Conservation (phyloP, 2,329 filamentous ascomycete genomes). For the Lachnellula arida region DNA sequence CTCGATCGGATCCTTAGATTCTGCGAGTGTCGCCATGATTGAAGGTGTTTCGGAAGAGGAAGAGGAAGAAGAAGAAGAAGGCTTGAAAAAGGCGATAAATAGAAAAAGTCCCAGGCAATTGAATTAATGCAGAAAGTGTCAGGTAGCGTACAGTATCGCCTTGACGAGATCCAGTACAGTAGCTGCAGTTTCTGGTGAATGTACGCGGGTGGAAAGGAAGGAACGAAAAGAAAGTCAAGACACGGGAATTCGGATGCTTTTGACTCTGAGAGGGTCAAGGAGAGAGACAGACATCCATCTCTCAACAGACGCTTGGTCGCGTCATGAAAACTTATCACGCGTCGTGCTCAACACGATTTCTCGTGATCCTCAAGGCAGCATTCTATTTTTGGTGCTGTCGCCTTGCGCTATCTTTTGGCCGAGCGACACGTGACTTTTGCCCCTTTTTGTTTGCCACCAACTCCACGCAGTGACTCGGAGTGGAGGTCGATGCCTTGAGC, state of each 20-base stretch:
- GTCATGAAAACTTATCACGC: slow-evolving; percentile 7
- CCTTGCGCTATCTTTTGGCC: neutral
- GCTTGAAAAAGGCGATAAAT: no score
- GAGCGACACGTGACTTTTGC: neutral
- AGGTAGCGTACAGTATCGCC: no score
- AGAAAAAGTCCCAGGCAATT: no score
- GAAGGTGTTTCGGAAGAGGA: neutral
- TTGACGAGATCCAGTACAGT: neutral
- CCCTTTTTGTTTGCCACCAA: neutral
- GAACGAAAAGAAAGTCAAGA: neutral
- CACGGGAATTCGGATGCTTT: slow-evolving; percentile 5
- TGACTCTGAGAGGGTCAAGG: slow-evolving; percentile 1
- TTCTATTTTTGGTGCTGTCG: neutral
- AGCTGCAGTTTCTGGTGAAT: neutral
- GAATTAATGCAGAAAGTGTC: no score
- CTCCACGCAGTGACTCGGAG: neutral
- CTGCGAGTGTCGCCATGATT: slow-evolving; percentile 5
- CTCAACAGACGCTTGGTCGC: neutral
- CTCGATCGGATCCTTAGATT: slow-evolving; percentile 11
- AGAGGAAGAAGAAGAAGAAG: no score
- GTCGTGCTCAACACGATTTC: slow-evolving; percentile 9
- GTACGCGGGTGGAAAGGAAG: no score
- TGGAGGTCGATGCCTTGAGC: no score
- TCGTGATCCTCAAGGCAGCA: slow-evolving; percentile 3
- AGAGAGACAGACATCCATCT: neutral